Percentiles rank a stretch among this genome's conserved stretches.
phyloP scores from a whole-genome alignment of 2,329 filamentous ascomycete genomes.

The Rhynchosporium secalis region DNA sequence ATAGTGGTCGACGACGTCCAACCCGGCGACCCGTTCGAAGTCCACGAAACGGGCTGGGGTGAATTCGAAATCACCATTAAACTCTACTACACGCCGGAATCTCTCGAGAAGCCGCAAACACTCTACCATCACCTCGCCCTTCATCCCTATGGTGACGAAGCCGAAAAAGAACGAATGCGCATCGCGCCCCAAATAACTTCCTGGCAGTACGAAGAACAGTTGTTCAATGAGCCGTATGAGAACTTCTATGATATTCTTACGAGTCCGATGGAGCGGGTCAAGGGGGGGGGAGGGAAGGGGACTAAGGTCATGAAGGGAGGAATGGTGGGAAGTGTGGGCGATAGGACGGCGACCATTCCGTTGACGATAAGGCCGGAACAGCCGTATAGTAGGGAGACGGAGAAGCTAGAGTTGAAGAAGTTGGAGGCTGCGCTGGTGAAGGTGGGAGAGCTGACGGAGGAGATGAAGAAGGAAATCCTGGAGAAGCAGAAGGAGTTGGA shows the following conservation, averaged over 20 bases:
- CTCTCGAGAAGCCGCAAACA: slow-evolving; percentile 92
- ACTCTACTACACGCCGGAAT: slow-evolving; percentile 86
- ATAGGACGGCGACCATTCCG: slow-evolving; percentile 75
- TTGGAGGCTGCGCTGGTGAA: slow-evolving; percentile 64
- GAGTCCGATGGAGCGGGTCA: slow-evolving; percentile 54
- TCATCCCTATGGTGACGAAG: slow-evolving; percentile 85
- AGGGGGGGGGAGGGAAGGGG: slow-evolving; percentile 59
- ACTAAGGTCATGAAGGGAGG: slow-evolving; percentile 47
- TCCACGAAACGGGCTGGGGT: slow-evolving; percentile 94
- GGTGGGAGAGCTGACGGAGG: slow-evolving; percentile 50
- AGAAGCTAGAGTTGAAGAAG: slow-evolving; percentile 61
- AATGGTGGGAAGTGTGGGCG: slow-evolving; percentile 47
- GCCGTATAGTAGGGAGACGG: slow-evolving; percentile 73
- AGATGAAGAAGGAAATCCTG: slow-evolving; percentile 29
- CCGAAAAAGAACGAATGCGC: slow-evolving; percentile 59
- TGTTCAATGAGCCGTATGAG: slow-evolving; percentile 97
- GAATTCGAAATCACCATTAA: slow-evolving; percentile 97
- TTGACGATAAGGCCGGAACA: slow-evolving; percentile 64
- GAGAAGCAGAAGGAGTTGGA: slow-evolving; percentile 29
- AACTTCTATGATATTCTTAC: slow-evolving; percentile 88
- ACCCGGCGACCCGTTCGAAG: slow-evolving; percentile 69
- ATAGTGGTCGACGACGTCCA: slow-evolving; percentile 68
- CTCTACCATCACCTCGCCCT: slow-evolving; percentile 89
- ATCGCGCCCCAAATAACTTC: slow-evolving; percentile 66
- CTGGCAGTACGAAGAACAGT: slow-evolving; percentile 88